Base-by-base conservation (phyloP, 768 basidiomycete species). In the Podaxis rugospora region DNA sequence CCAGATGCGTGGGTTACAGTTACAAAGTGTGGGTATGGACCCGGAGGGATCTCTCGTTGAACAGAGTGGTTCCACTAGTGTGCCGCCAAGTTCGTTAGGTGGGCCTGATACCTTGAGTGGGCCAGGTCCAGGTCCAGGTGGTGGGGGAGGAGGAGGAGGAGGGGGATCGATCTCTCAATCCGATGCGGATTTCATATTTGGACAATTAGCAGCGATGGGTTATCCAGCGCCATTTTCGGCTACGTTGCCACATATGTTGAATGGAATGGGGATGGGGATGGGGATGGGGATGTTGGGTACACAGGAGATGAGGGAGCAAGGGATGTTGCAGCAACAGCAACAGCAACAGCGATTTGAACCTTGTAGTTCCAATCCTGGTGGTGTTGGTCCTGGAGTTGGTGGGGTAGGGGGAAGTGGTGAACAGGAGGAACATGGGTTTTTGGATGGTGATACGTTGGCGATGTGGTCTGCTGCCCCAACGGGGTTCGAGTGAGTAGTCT, bases 381-480 rank as follows among this genome's bases (percentile, higher is more conserved):
- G 42, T 9, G 42, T 44, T 9, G 42, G 18, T 44, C n/a, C n/a
- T 44, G 42, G 42, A 44, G 14, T 18, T 16, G 7, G 35, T 18
- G 23, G 39, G 14, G 36, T 13, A 10, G 37, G 49, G 14, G 50
- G 50, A 9, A 21, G 36, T 2, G 25, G 37, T 54, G 47, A 58
- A 61, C 59, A 59, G 62, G 51, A 63, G 57, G 60, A 60, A 52
- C 40, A 65, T 52, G 60, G 59, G 5, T 67, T 68, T 42, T 69
- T 80, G 56, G 80, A 86, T 65, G 73, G 73, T 54, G 82, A 82
- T 64, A 79, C 83, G 42, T 79, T 86, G 51, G 78, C 81, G 27
- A 86, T 89, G 85, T 90, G 88, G 87, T 85, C 84, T 1, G 79
- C 75, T 62, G 84, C 86, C n/a, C 86, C 87, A 1, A 76, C 79